Conservation (phyloP, 495 filamentous ascomycete species). For the Penicillium silybi region DNA sequence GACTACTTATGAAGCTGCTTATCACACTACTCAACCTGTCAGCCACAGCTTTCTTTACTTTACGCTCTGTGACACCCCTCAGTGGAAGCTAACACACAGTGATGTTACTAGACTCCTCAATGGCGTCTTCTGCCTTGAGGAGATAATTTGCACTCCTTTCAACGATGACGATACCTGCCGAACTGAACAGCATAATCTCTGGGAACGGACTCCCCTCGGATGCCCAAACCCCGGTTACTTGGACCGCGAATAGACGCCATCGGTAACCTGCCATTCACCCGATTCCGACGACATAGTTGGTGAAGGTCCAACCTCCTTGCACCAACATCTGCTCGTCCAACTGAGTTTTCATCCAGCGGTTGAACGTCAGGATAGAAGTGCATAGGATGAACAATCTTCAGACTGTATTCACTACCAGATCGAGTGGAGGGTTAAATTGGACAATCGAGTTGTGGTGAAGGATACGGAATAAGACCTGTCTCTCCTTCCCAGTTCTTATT, state of each 20-base stretch:
- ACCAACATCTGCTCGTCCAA: background rate
- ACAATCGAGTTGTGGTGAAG: conserved; percentile 23
- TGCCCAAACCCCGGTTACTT: too few relatives aligned
- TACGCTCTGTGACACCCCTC: conserved; percentile 1
- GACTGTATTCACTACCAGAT: conserved; percentile 35
- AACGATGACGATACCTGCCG: background rate
- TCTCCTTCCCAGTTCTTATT: conserved; percentile 23
- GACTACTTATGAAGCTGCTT: conserved; percentile 19
- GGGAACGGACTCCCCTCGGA: background rate
- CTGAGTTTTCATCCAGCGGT: background rate
- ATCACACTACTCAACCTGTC: conserved; percentile 19
- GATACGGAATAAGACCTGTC: conserved; percentile 30
- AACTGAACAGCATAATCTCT: background rate
- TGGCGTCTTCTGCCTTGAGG: conserved; percentile 13
- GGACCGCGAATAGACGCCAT: too few relatives aligned
- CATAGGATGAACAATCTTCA: conserved; percentile 37
- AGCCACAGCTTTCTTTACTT: conserved; percentile 11
- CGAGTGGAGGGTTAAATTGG: conserved; percentile 30
- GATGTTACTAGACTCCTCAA: conserved; percentile 14
- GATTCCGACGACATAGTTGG: too few relatives aligned
- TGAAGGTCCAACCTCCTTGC: background rate
- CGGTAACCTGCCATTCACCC: too few relatives aligned
- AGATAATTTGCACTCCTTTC: conserved; percentile 4
- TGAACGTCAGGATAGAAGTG: conserved; percentile 8
- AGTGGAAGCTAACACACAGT: conserved; percentile 13